Evolutionary conservation across 73 alveolate genomes (phyloP), one percentile per base, ranked within the genome.

Genomic region (Effrenium voratum): DNA sequence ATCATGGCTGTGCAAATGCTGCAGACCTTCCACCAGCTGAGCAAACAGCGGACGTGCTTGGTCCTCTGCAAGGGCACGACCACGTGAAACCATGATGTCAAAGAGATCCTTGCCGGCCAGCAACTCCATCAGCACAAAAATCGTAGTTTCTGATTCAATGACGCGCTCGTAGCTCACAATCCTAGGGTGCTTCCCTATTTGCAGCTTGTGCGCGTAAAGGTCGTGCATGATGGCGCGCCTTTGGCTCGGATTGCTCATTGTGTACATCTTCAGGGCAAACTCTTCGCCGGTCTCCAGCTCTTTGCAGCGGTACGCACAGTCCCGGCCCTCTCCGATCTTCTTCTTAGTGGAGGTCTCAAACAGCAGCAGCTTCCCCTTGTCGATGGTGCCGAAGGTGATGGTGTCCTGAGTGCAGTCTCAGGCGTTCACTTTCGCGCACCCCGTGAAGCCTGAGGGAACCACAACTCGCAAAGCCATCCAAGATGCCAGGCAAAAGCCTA

Each of bases 141-240:
- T 90, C 26, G 80, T 90, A 22, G 97, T 90, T 57, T 90, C 97
- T 32, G 97, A 90, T 44, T 90, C 97, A 16, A 90, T 90, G 57
- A 90, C 97, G 80, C 97, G 97, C 97, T 90, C 76, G 97, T 90
- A 90, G 75, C 97, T 90, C 76, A 90, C 97, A 34, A 90, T 90
- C 88, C 97, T 16, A 8, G 97, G 97, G 47, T 90, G 97, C 88
- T 70, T 90, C 26, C 97, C 97, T 34, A 90, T 75, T 46, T 43
- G 41, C 8, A 90, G 88, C 30, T 87, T 63, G 52, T 90, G 97
- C 4, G 97, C 97, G 40, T 90, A 90, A 12, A 90, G 87, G 52
- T 90, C 97, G 32, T 90, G 97, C 88, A 90, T 75, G 40, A 90
- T 90, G 34, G 97, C n/a, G n/a, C 97, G 75, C 55, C 97, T 90